phyloP scores from a whole-genome alignment of 768 basidiomycete species.

The Russula sp. region DNA sequence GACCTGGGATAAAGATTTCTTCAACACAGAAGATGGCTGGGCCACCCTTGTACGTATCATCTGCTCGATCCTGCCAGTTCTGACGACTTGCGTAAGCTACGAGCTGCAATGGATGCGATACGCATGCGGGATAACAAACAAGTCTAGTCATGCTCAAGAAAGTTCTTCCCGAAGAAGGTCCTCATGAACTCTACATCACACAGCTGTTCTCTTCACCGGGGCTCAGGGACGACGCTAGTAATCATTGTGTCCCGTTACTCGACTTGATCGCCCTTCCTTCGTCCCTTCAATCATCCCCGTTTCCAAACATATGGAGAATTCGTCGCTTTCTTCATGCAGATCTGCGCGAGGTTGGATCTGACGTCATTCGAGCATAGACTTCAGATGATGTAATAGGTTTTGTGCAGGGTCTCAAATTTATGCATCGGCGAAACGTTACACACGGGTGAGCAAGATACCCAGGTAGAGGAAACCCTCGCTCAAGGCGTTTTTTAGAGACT shows the following conservation, averaged over 20 bases:
- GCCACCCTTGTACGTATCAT: background rate
- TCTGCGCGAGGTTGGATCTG: background rate
- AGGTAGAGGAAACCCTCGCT: background rate
- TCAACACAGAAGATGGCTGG: background rate
- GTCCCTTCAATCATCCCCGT: background rate
- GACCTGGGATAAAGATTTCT: background rate
- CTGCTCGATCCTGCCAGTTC: no score
- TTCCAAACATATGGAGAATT: background rate
- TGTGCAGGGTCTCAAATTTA: background rate
- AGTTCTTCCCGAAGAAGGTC: background rate
- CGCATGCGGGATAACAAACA: background rate
- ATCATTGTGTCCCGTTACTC: background rate
- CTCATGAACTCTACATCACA: background rate
- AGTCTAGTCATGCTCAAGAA: background rate
- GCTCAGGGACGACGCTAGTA: background rate
- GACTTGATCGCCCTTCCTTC: background rate
- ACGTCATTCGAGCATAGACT: background rate
- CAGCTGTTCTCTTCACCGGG: background rate
- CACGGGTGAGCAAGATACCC: background rate
- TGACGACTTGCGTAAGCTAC: no score
- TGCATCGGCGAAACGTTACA: background rate
- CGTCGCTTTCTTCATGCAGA: no score
- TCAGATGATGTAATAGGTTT: no score
- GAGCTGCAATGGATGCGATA: background rate
- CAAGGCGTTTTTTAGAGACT: background rate